These are phyloP conservation scores for Debaryomyces udenii DNA, from an alignment of 1,139 yeast species.

Conservation along the genomic window DNA sequence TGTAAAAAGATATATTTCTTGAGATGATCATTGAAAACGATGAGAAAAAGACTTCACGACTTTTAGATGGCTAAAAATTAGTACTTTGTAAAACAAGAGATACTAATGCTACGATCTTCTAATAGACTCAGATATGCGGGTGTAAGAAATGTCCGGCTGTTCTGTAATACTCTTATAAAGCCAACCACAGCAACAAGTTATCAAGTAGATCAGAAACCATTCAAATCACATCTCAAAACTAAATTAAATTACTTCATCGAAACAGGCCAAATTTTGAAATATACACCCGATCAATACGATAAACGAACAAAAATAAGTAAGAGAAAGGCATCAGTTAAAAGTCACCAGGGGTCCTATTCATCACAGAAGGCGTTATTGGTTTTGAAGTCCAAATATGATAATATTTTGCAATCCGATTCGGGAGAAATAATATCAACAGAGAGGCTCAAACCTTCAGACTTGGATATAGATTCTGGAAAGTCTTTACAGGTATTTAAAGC, in stretches of 20 bases:
- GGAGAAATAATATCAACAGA: slow-evolving; percentile 25
- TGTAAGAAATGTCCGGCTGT: not conserved
- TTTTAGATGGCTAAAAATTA: not conserved
- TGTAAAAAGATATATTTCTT: not conserved
- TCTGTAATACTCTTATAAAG: not conserved
- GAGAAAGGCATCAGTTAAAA: slow-evolving; percentile 3
- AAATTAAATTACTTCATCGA: slow-evolving; percentile 31
- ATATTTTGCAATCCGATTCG: slow-evolving; percentile 21
- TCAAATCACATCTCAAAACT: slow-evolving; percentile 21
- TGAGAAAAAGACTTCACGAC: not conserved
- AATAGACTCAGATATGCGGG: not conserved
- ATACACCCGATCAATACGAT: slow-evolving; percentile 21
- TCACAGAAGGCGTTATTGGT: slow-evolving; percentile 29
- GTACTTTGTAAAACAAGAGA: not conserved
- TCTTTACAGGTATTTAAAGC: slow-evolving; percentile 34
- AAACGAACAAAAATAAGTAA: slow-evolving; percentile 12
- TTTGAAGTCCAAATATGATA: slow-evolving; percentile 16
- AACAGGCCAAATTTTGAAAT: slow-evolving; percentile 30
- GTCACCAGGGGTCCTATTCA: slow-evolving; percentile 15
- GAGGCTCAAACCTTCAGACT: slow-evolving; percentile 24
- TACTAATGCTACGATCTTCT: slow-evolving; percentile 6
- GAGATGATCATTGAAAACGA: slow-evolving; percentile 8
- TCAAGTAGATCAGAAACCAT: slow-evolving; percentile 1
- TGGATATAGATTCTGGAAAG: slow-evolving; percentile 24
- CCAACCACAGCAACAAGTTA: not conserved